phyloP scores from a whole-genome alignment of 495 filamentous ascomycete species.

The Aspergillus sclerotioniger region DNA sequence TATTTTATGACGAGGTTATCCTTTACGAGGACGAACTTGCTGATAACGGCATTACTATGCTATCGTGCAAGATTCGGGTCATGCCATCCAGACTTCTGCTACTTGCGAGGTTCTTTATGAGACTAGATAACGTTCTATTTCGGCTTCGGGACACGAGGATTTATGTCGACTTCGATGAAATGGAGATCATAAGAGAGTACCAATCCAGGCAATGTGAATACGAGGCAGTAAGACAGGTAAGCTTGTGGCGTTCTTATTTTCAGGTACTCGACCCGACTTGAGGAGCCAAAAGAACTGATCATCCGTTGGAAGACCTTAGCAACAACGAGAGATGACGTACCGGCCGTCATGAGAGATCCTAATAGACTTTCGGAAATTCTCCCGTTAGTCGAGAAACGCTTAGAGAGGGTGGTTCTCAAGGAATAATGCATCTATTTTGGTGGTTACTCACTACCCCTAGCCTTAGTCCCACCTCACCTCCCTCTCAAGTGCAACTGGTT shows the following conservation, averaged over 20 bases:
- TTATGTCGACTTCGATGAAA: slow-evolving; percentile 83
- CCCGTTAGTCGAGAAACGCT: slow-evolving; percentile 60
- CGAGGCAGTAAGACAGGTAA: slow-evolving; percentile 70
- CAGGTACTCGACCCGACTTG: not conserved
- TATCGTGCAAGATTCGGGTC: slow-evolving; percentile 85
- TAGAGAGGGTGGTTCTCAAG: slow-evolving; percentile 40
- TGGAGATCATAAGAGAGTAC: slow-evolving; percentile 86
- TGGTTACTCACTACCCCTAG: not conserved
- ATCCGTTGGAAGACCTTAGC: slow-evolving; percentile 58
- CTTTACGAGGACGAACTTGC: slow-evolving; percentile 97
- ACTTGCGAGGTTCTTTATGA: slow-evolving; percentile 86
- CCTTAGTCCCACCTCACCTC: not conserved
- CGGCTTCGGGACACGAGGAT: slow-evolving; percentile 86
- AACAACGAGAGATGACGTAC: slow-evolving; percentile 69
- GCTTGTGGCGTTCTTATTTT: slow-evolving; percentile 17
- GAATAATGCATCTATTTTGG: not conserved
- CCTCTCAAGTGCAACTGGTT: not conserved
- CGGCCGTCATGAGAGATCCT: slow-evolving; percentile 76
- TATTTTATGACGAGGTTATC: slow-evolving; percentile 92
- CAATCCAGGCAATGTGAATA: slow-evolving; percentile 78
- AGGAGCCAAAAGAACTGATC: slow-evolving; percentile 10
- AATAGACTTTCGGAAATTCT: slow-evolving; percentile 73
- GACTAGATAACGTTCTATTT: slow-evolving; percentile 84
- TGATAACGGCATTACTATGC: slow-evolving; percentile 88
- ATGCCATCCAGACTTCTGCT: slow-evolving; percentile 86